A percentile compares a stretch with the other conserved stretches of the same genome.
Conservation (phyloP, 176 grass and related monocot species). For the Sorghum bicolor region DNA sequence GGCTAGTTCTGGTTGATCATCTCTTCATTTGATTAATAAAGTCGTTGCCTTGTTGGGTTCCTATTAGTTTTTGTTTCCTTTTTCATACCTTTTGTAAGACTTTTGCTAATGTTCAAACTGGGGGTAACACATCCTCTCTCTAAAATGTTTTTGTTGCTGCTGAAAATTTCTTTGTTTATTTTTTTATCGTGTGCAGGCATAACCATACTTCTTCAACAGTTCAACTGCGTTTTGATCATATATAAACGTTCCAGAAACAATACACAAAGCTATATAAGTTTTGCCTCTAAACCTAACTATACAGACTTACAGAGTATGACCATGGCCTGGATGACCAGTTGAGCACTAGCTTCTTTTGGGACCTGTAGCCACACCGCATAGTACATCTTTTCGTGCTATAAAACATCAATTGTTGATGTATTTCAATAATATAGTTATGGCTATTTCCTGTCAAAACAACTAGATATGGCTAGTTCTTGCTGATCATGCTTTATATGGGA, state of each 20-base stretch:
- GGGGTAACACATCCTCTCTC: neutral
- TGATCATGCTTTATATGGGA: neutral
- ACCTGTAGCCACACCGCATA: neutral
- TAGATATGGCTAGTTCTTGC: neutral
- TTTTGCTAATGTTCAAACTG: neutral
- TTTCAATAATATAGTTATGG: neutral
- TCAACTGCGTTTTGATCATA: neutral
- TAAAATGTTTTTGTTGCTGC: neutral
- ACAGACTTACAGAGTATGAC: too few relatives aligned
- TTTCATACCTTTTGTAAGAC: neutral
- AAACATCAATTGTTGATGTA: neutral
- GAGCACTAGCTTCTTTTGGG: neutral
- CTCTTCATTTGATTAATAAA: neutral
- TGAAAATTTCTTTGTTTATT: neutral
- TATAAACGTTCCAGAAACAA: too few relatives aligned
- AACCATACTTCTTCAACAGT: neutral
- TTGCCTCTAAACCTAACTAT: too few relatives aligned
- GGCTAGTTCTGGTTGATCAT: neutral
- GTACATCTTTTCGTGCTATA: too few relatives aligned
- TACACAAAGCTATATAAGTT: too few relatives aligned
- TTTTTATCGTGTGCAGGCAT: neutral
- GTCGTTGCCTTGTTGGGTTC: neutral
- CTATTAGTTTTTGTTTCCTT: neutral
- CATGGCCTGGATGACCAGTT: neutral
- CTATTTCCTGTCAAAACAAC: neutral